These are phyloP conservation scores for Pezicula carpinea DNA, from an alignment of 2,329 filamentous ascomycete genomes.

Conservation along the genomic window DNA sequence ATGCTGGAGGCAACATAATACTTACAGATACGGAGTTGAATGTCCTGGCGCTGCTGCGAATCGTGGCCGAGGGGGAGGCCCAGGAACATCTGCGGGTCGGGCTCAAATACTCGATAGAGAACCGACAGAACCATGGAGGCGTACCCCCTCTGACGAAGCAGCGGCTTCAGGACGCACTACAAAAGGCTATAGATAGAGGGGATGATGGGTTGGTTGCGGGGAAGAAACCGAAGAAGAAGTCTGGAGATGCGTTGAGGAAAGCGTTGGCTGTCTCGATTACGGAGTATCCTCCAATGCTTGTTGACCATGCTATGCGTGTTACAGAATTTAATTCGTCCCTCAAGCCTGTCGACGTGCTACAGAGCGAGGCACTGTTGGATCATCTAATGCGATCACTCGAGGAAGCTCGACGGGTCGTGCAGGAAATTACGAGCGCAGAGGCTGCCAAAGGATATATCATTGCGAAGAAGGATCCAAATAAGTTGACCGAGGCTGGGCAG, in stretches of 20 bases:
- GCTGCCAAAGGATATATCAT: conserved; percentile 81
- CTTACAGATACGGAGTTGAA: conserved; percentile 81
- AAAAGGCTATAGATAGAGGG: conserved; percentile 58
- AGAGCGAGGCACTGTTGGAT: conserved; percentile 58
- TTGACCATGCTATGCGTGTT: conserved; percentile 77
- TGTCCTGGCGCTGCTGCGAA: conserved; percentile 74
- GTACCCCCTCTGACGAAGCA: conserved; percentile 72
- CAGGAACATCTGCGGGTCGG: conserved; percentile 79
- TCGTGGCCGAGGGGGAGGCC: conserved; percentile 75
- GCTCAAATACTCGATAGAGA: conserved; percentile 71
- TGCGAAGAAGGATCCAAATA: conserved; percentile 53
- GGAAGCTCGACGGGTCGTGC: conserved; percentile 65
- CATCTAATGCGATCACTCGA: conserved; percentile 64
- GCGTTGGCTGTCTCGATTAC: conserved; percentile 79
- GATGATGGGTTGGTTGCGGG: conserved; percentile 41
- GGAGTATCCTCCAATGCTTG: conserved; percentile 80
- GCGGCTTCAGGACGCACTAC: conserved; percentile 63
- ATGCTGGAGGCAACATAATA: conserved; percentile 91
- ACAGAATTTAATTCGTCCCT: conserved; percentile 64
- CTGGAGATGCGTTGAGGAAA: conserved; percentile 71
- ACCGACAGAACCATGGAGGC: conserved; percentile 78
- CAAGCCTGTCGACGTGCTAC: conserved; percentile 65
- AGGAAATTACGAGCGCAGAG: conserved; percentile 61
- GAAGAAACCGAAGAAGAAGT: conserved; percentile 71
- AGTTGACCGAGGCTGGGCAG: conserved; percentile 26